phyloP scores from a whole-genome alignment of 192 early-diverging fungal genomes.

The Gryganskiella cystojenkinii region DNA sequence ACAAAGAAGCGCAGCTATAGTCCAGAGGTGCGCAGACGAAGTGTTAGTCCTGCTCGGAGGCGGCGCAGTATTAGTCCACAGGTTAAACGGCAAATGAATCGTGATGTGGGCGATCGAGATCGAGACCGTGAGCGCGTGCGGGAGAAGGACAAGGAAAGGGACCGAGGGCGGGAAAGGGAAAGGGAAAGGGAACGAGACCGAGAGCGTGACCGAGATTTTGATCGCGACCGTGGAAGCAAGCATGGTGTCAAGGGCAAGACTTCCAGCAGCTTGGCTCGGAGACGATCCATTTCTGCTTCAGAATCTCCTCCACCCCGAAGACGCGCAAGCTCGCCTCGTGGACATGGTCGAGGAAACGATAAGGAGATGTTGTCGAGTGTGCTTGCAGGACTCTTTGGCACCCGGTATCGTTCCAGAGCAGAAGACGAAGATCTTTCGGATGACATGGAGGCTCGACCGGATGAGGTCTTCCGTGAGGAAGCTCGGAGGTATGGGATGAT shows the following conservation, averaged over 20 bases:
- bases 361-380: slow-evolving; percentile 37
- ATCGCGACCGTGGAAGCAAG: background rate
- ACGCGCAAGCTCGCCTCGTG: slow-evolving; percentile 16
- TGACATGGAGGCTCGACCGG: slow-evolving; percentile 44
- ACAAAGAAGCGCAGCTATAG: slow-evolving; percentile 24
- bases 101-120: slow-evolving; percentile 26
- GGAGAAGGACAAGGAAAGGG: slow-evolving; percentile 6
- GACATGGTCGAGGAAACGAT: slow-evolving; percentile 12
- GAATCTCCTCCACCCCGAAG: slow-evolving; percentile 12
- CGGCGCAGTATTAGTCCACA: slow-evolving; percentile 31
- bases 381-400: slow-evolving; percentile 26
- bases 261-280: slow-evolving; percentile 7
- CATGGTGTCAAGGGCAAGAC: slow-evolving; percentile 5
- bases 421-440: slow-evolving; percentile 43
- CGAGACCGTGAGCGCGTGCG: slow-evolving; percentile 19
- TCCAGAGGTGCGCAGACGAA: slow-evolving; percentile 23
- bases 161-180: slow-evolving; percentile 12
- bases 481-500: slow-evolving; percentile 33
- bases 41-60: slow-evolving; percentile 21
- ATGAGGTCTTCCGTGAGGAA: slow-evolving; percentile 51
- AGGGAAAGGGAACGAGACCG: slow-evolving; percentile 3
- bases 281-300: slow-evolving; percentile 26
- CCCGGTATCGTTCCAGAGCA: slow-evolving; percentile 18
- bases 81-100: slow-evolving; percentile 26
- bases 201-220: background rate